A percentile compares a stretch with the other conserved stretches of the same genome.
phyloP scores from a whole-genome alignment of 208 protist species.

The Entamoeba histolytica region DNA sequence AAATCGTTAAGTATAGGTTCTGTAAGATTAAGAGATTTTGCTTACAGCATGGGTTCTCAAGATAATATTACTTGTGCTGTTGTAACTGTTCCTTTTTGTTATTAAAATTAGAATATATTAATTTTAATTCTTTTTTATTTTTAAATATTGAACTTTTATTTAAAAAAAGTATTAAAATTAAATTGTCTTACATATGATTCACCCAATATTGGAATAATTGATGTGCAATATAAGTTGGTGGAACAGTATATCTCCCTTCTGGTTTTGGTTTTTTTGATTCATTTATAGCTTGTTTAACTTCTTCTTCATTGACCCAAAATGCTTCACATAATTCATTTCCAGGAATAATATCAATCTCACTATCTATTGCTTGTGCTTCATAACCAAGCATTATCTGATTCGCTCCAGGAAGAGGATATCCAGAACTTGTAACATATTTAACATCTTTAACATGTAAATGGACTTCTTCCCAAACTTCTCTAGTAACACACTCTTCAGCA shows the following conservation, averaged over 20 bases:
- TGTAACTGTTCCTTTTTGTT: too few relatives aligned
- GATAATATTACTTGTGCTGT: not conserved
- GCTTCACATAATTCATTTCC: not conserved
- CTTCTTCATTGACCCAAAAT: not conserved
- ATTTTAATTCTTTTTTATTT: too few relatives aligned
- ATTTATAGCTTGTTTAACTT: not conserved
- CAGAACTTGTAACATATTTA: not conserved
- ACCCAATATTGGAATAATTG: not conserved
- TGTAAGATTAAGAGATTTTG: not conserved
- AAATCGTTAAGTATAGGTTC: not conserved
- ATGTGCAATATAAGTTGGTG: not conserved
- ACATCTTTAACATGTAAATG: not conserved
- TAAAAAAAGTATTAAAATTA: too few relatives aligned
- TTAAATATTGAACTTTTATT: too few relatives aligned
- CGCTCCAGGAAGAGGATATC: not conserved
- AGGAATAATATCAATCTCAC: not conserved
- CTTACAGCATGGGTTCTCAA: not conserved
- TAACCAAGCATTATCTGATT: not conserved
- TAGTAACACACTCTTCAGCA: not conserved
- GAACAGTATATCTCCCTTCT: not conserved
- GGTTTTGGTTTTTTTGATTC: not conserved
- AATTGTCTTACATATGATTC: too few relatives aligned
- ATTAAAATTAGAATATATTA: too few relatives aligned
- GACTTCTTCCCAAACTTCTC: not conserved
- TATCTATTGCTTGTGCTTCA: not conserved